These are phyloP conservation scores for Taiozyma sp. DNA, from an alignment of 1,139 yeast species.

Conservation along the genomic window DNA sequence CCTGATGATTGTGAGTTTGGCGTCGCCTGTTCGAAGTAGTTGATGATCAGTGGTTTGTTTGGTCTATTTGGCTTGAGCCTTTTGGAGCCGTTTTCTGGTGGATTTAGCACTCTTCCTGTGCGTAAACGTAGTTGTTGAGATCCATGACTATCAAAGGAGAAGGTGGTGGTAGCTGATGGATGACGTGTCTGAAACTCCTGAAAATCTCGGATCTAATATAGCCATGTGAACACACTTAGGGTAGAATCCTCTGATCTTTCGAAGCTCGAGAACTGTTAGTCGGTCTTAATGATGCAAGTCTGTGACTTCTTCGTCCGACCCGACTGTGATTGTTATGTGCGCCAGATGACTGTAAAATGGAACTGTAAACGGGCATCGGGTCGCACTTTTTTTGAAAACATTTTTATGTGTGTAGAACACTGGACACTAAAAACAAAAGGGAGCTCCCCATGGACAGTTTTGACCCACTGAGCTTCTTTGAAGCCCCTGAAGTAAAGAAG, in stretches of 20 bases:
- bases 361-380: neutral
- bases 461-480: neutral
- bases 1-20: constrained; percentile 33
- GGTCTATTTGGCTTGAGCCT: neutral
- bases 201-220: neutral
- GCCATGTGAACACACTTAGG: neutral
- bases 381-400: no score
- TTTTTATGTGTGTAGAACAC: neutral
- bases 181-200: no score
- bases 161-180: neutral
- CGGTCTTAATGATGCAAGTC: neutral
- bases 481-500: neutral
- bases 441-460: neutral
- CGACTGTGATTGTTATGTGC: neutral
- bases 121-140: neutral
- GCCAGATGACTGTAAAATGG: neutral
- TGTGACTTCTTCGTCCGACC: neutral
- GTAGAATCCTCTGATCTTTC: neutral
- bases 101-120: neutral
- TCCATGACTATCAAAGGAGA: neutral
- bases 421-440: neutral
- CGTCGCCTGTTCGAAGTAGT: constrained; percentile 37
- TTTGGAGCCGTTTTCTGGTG: neutral
- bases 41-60: constrained; percentile 26
- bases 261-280: neutral